phyloP scores from a whole-genome alignment of 2,329 filamentous ascomycete genomes.

The Scedosporium boydii region DNA sequence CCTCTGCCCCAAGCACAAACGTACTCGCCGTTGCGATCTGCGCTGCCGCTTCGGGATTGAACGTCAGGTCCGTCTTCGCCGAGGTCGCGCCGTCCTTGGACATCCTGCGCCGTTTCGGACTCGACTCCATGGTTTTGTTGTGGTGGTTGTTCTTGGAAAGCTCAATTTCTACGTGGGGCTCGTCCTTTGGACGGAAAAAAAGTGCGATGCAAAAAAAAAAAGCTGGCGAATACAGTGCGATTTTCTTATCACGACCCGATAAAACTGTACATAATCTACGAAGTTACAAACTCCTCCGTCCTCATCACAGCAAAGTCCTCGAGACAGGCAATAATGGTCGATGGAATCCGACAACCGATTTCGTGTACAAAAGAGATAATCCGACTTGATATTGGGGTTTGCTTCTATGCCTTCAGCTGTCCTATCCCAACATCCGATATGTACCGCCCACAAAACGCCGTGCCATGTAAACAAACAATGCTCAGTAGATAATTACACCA shows the following conservation, averaged over 20 bases:
- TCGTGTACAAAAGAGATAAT: not conserved
- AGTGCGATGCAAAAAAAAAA: not conserved
- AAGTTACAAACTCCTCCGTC: not conserved
- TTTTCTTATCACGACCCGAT: not conserved
- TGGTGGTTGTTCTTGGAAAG: not conserved
- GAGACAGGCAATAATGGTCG: not conserved
- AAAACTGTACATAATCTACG: not conserved
- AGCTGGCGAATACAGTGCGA: not conserved
- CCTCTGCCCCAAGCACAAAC: conserved; percentile 50
- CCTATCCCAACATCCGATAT: not conserved
- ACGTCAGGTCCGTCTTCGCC: conserved; percentile 23
- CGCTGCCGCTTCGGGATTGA: conserved; percentile 28
- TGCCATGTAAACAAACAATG: conserved; percentile 4
- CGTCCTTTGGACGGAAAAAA: not conserved
- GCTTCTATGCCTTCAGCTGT: not conserved
- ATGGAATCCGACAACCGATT: too few species aligned
- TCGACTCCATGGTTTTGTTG: conserved; percentile 30
- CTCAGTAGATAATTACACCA: not conserved
- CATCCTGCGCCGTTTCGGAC: conserved; percentile 39
- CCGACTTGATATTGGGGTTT: not conserved
- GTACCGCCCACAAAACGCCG: not conserved
- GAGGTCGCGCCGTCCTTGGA: conserved; percentile 18
- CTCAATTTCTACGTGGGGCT: not conserved
- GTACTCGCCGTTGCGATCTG: conserved; percentile 38
- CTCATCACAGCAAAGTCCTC: not conserved